Percentiles rank a stretch among this genome's conserved stretches.
Conservation (phyloP, 2,329 filamentous ascomycete genomes). For the Claviceps sp. region DNA sequence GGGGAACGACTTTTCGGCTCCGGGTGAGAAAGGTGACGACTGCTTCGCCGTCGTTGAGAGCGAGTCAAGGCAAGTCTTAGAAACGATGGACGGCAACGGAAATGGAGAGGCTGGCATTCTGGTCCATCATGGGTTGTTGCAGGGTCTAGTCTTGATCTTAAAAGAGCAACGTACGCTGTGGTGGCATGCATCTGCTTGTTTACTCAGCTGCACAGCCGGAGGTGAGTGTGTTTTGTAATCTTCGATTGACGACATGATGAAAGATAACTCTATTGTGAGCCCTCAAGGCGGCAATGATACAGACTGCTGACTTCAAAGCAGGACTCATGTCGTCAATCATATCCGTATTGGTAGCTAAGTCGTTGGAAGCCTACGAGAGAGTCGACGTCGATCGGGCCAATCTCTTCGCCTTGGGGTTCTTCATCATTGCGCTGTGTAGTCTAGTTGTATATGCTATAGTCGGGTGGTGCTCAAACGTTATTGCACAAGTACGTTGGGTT, state of each 20-base stretch:
- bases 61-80: not conserved
- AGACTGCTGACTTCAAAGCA: constrained; percentile 5
- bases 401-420: constrained; percentile 44
- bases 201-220: constrained; percentile 14
- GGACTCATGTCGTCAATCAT: constrained; percentile 26
- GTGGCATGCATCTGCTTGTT: constrained; percentile 9
- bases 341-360: constrained; percentile 25
- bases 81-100: not conserved
- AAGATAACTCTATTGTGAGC: not conserved
- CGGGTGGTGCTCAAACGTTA: constrained; percentile 23
- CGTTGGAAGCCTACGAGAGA: constrained; percentile 24
- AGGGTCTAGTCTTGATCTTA: constrained; percentile 16
- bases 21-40: constrained; percentile 6
- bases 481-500: constrained; percentile 18
- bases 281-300: no score
- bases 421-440: constrained; percentile 34
- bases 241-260: no score
- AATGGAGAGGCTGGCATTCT: not conserved
- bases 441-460: constrained; percentile 27
- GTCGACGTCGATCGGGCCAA: constrained; percentile 22
- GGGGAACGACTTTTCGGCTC: constrained; percentile 3
- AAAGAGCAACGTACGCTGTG: constrained; percentile 18
- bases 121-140: constrained; percentile 13
- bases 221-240: constrained; percentile 9
- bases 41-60: not conserved